Evolutionary conservation across 2,329 filamentous ascomycete species (phyloP).

Genomic region (Fusarium odoratissimum): DNA sequence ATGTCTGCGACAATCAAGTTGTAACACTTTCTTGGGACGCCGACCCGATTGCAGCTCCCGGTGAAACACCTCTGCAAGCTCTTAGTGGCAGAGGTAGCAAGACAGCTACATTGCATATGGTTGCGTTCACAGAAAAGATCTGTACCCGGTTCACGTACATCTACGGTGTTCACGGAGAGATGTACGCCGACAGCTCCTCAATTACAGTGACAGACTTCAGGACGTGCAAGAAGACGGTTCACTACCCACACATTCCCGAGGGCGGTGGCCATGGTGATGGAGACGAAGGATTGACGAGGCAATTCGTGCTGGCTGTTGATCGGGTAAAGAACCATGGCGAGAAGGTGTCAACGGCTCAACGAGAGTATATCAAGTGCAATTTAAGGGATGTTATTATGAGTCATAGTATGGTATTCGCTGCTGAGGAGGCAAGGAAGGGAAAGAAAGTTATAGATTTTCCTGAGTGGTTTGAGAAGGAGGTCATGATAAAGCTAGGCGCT

Average conservation of each 20-base stretch:
- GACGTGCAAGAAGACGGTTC: not conserved
- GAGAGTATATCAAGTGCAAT: not conserved
- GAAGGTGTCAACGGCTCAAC: not conserved
- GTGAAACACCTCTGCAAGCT: not conserved
- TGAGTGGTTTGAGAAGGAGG: not conserved
- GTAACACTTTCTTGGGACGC: not conserved
- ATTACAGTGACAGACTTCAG: not conserved
- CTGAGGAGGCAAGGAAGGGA: not conserved
- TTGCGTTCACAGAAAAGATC: not conserved
- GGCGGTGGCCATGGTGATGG: not conserved
- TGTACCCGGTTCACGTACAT: not conserved
- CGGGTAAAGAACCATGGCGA: not conserved
- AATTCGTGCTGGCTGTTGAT: not conserved
- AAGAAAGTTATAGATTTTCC: not conserved
- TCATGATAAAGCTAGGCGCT: not conserved
- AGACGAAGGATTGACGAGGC: not conserved
- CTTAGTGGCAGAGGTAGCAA: not conserved
- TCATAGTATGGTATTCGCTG: not conserved
- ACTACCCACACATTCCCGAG: not conserved
- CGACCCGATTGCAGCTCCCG: not conserved
- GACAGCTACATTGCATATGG: not conserved
- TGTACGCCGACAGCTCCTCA: not conserved
- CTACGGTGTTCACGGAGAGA: not conserved
- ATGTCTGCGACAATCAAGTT: not conserved
- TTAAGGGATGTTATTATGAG: not conserved